Percentiles rank a stretch among this genome's conserved stretches.
Evolutionary conservation across 495 filamentous ascomycete genomes (phyloP).

Genomic region (Astrothelium subdiscretum): DNA sequence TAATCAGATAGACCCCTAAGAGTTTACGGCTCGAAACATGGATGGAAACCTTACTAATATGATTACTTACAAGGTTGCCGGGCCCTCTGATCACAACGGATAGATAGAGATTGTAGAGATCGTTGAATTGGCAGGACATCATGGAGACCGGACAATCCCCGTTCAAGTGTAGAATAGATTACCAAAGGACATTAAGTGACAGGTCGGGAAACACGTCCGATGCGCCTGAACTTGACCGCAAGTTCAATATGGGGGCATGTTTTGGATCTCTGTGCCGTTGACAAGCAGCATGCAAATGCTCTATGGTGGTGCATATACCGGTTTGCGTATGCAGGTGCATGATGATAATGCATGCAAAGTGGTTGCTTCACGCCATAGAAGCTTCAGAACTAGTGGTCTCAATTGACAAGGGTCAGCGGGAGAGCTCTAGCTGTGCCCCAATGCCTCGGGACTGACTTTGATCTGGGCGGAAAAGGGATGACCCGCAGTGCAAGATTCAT

Average conservation of each 20-base stretch:
- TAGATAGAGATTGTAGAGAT: too few relatives aligned
- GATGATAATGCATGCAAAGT: not conserved
- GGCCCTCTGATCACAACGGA: too few relatives aligned
- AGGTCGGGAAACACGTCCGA: not conserved
- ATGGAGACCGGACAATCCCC: not conserved
- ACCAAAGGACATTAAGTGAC: not conserved
- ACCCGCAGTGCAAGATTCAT: not conserved
- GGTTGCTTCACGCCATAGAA: not conserved
- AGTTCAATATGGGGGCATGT: not conserved
- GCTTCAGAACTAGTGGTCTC: not conserved
- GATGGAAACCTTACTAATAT: too few relatives aligned
- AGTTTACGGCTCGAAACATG: too few relatives aligned
- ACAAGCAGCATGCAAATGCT: not conserved
- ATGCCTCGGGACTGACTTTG: not conserved
- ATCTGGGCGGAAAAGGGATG: not conserved
- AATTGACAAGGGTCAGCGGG: not conserved
- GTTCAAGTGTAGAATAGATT: not conserved
- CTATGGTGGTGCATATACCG: not conserved
- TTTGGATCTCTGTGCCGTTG: not conserved
- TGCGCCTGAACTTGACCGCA: not conserved
- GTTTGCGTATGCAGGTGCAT: not conserved
- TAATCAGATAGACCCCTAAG: too few relatives aligned
- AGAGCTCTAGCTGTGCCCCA: not conserved
- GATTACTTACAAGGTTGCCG: too few relatives aligned
- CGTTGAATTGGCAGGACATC: too few relatives aligned